Base-by-base conservation (phyloP, 2,329 filamentous ascomycete genomes). In the Paraconiothyrium sp. region DNA sequence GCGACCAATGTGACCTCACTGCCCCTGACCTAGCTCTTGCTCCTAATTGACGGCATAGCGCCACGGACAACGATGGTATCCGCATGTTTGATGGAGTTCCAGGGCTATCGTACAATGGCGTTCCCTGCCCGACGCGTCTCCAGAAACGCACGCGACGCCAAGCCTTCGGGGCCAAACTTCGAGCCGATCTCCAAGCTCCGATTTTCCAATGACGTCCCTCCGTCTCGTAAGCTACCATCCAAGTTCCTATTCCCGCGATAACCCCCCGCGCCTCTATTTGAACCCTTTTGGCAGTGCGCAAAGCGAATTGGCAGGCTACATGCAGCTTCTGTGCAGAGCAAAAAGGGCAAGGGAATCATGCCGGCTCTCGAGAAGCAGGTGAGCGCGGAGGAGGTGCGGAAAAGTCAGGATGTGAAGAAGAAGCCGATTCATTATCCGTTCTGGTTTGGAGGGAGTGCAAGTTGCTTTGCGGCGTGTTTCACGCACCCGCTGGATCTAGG, bases 361-460 rank as follows among this genome's bases (percentile, higher is more conserved):
- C 77, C 80, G 49, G 76, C 76, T 65, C 70, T 80, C 63, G 75
- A 70, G 61, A 78, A 74, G 67, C 67, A 72, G 64, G 70, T 73
- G 71, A 73, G 67, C 65, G 63, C 66, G 44, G 63, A 63, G 10
- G 75, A 77, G 62, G 37, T 76, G 67, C 72, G 61, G 61, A 83
- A 82, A 73, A 79, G 74, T 72, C 76, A 81, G 64, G 78, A 81
- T 72, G 74, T 79, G 57, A 77, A 79, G 68, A 76, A 75, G 57
- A 72, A 76, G 60, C 62, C 73, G 54, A 77, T 84, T 65, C 77
- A 80, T 62, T 85, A 84, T 72, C 83, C 83, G 13, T 80, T 84
- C 68, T 98, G 94, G 95, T 98, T 99, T 79, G 95, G 95, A 66
- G 95, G 95, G 59, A 97, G 92, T 77, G 93, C 94, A 54, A 95